Base-by-base conservation (phyloP, 805 yeast species). In the Metschnikowia colocasiae region DNA sequence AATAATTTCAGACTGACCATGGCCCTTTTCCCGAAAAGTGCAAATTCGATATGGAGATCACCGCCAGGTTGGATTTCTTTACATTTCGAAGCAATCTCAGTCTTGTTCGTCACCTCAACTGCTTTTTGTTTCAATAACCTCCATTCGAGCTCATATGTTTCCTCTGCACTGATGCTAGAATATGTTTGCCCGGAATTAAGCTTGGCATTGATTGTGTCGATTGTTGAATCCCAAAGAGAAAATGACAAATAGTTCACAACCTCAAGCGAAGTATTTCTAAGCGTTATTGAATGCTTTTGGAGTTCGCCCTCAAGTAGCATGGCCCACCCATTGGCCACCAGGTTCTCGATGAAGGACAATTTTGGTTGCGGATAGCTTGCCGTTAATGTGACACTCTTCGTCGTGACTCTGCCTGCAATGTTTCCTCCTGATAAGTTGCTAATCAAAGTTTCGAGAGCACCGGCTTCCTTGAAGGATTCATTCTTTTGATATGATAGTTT, bases 241-340 rank as follows among this genome's bases (percentile, higher is more conserved):
- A 85, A 82, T 3, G 81, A 73, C 29, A 88, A 55, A 42, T 76
- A 72, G 46, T 82, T 78, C 37, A 85, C 80, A 0, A 73, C 58
- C 3, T 83, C 81, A 4, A 64, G 59, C 0, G 92, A 82, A 16
- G 75, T 70, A 60, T 89, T 88, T 40, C 75, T 73, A 27, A 89
- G 63, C 1, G 64, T 61, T 4, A 87, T 61, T 1, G 73, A 66
- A 49, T 86, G 79, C 1, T 60, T 52, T 43, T 71, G 73, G 34
- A 71, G 67, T 56, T 89, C 94, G 7, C 96, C 96, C 59, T 88
- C 95, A 10, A 89, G 64, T 13, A 88, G 64, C 88, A 87, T 84
- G 3, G 84, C 57, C 81, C 87, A 83, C 3, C 81, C 80, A 54
- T 82, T 83, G 18, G 78, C 74, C 12, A 83, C 71, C 56, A 80